These are phyloP conservation scores for Penicillium ochrochloron DNA, from an alignment of 495 filamentous ascomycete species.

Conservation along the genomic window DNA sequence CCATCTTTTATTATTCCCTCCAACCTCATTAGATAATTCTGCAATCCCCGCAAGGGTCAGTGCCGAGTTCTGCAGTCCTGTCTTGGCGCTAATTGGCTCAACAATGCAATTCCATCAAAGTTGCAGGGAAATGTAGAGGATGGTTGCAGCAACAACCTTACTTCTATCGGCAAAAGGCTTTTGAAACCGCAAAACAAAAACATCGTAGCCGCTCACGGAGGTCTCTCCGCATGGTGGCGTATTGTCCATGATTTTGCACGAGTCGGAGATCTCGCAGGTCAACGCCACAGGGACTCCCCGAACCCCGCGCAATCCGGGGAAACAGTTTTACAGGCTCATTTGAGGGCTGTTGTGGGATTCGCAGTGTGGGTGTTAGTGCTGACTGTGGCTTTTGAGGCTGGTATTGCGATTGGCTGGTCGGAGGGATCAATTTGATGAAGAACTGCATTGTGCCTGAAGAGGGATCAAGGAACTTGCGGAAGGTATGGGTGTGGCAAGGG, in stretches of 20 bases:
- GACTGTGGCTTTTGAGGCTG: background rate
- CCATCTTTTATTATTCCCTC: background rate
- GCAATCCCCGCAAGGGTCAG: background rate
- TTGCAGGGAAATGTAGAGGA: background rate
- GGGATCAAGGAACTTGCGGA: background rate
- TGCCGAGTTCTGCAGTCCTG: background rate
- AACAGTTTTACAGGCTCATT: background rate
- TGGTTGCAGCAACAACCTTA: background rate
- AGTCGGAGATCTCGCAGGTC: background rate
- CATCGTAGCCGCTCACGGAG: conserved; percentile 26
- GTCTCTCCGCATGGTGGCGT: conserved; percentile 24
- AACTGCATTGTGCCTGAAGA: conserved; percentile 2
- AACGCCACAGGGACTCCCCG: conserved; percentile 2
- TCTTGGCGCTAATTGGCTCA: background rate
- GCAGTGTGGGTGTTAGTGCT: background rate
- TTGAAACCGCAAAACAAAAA: conserved; percentile 2
- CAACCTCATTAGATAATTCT: background rate
- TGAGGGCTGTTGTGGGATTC: background rate
- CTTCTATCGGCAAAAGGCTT: background rate
- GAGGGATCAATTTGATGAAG: background rate
- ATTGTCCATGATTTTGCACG: conserved; percentile 5
- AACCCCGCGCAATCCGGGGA: conserved; percentile 11
- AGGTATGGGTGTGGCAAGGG: background rate
- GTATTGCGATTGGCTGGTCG: background rate
- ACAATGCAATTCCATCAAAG: background rate